Evolutionary conservation across 2,329 filamentous ascomycete genomes (phyloP).

Genomic region (Macrophomina pseudophaseolina): DNA sequence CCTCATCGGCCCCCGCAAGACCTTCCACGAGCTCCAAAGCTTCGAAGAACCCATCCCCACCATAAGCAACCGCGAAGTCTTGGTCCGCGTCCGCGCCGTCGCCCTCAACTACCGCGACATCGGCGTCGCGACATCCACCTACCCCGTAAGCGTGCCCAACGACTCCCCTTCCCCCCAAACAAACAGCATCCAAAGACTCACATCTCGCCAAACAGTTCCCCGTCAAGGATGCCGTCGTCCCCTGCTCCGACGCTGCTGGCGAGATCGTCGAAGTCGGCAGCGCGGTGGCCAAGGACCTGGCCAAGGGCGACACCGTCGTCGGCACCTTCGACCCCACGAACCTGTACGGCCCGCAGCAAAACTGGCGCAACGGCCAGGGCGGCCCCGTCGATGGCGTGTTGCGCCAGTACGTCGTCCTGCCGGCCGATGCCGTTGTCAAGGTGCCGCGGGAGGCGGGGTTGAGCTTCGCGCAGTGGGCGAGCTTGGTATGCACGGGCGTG

Average conservation of each 20-base stretch:
- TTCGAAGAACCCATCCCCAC: conserved; percentile 4
- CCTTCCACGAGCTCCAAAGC: neutral
- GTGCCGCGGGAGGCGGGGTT: neutral
- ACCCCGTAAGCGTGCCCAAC: neutral
- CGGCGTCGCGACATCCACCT: neutral
- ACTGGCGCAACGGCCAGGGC: conserved; percentile 30
- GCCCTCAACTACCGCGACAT: conserved; percentile 25
- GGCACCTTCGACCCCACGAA: conserved; percentile 13
- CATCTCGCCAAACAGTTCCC: neutral
- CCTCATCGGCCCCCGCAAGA: neutral
- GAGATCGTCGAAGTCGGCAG: conserved; percentile 28
- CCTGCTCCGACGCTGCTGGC: conserved; percentile 34
- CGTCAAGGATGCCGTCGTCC: conserved; percentile 25
- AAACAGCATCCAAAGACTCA: no score
- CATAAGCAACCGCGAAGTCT: conserved; percentile 29
- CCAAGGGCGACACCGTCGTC: neutral
- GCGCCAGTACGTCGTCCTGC: conserved; percentile 50
- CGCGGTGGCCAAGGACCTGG: neutral
- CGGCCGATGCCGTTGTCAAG: conserved; percentile 37
- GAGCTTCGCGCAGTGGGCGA: conserved; percentile 29
- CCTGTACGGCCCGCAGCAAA: conserved; percentile 26
- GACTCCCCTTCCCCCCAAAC: no score
- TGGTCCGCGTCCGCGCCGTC: conserved; percentile 25
- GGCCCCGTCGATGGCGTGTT: conserved; percentile 48
- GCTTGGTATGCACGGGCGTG: conserved; percentile 31